Evolutionary conservation across 805 yeast species (phyloP).

Genomic region (Saccharomycopsis microspora): DNA sequence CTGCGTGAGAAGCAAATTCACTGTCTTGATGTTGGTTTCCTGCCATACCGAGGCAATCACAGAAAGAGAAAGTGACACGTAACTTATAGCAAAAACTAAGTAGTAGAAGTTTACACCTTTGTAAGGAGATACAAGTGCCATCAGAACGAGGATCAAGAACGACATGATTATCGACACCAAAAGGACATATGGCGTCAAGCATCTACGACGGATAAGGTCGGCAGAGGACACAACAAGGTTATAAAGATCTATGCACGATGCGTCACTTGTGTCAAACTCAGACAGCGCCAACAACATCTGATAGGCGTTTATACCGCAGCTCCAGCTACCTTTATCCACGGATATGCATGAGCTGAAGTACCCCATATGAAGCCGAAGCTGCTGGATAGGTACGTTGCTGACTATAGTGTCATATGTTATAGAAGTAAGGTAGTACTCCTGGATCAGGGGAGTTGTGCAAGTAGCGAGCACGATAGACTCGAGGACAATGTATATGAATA

Average conservation of each 20-base stretch:
- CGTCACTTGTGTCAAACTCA: conserved; percentile 2
- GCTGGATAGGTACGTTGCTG: conserved; percentile 1
- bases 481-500: conserved; percentile 13
- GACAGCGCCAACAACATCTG: conserved; percentile 3
- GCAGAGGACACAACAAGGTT: conserved; percentile 12
- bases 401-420: neutral
- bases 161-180: conserved; percentile 9
- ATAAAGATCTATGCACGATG: conserved; percentile 7
- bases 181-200: conserved; percentile 16
- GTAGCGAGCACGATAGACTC: conserved; percentile 16
- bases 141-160: conserved; percentile 5
- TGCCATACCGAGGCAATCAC: conserved; percentile 17
- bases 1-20: conserved; percentile 7
- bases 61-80: conserved; percentile 9
- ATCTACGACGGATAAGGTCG: conserved; percentile 9
- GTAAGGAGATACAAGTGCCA: conserved; percentile 11
- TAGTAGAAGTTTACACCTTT: conserved; percentile 3
- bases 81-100: conserved; percentile 7
- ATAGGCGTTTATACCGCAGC: conserved; percentile 12
- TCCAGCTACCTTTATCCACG: conserved; percentile 3
- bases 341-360: conserved; percentile 14
- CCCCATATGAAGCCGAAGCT: conserved; percentile 8
- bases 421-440: conserved; percentile 6
- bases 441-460: conserved; percentile 8
- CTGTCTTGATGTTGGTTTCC: conserved; percentile 15